A percentile compares a stretch with the other conserved stretches of the same genome.
phyloP scores from a whole-genome alignment of 805 yeast genomes.

The Sugiyamaella floridensis region DNA sequence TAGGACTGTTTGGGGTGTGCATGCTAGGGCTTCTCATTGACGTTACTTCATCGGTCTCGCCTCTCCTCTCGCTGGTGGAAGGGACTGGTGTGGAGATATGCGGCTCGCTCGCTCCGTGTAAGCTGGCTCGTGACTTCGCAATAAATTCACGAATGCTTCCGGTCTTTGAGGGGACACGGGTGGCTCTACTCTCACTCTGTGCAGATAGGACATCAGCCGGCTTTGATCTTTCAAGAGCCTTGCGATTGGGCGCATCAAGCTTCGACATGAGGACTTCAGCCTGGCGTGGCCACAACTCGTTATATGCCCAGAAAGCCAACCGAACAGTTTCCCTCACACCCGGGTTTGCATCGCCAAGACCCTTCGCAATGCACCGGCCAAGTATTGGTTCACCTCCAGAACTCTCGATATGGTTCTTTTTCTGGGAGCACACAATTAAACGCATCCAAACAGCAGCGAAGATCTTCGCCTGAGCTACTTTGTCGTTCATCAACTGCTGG shows the following conservation, averaged over 20 bases:
- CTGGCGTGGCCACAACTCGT: conserved; percentile 44
- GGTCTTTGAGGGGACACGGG: conserved; percentile 9
- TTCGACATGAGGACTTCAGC: conserved; percentile 37
- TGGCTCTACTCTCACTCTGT: background rate
- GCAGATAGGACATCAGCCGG: conserved; percentile 30
- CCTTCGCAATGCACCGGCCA: conserved; percentile 47
- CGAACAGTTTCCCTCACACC: conserved; percentile 72
- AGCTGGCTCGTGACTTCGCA: conserved; percentile 10
- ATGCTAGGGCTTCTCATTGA: background rate
- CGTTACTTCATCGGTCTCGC: too few species aligned
- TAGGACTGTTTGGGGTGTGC: background rate
- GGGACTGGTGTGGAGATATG: background rate
- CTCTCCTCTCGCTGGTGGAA: too few species aligned
- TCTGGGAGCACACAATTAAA: conserved; percentile 40
- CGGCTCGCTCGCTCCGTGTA: background rate
- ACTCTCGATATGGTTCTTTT: conserved; percentile 28
- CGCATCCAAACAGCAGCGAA: conserved; percentile 67
- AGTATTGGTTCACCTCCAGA: conserved; percentile 38
- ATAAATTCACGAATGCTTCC: conserved; percentile 15
- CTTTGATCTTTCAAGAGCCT: conserved; percentile 55
- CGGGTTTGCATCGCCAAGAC: conserved; percentile 74
- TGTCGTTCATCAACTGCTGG: conserved; percentile 51
- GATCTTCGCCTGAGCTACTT: conserved; percentile 62
- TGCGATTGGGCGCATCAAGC: conserved; percentile 43
- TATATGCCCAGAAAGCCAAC: conserved; percentile 64